Evolutionary conservation across 2,329 filamentous ascomycete species (phyloP), one percentile per base, ranked within the genome.

Genomic region (Diaporthe citrichinensis): DNA sequence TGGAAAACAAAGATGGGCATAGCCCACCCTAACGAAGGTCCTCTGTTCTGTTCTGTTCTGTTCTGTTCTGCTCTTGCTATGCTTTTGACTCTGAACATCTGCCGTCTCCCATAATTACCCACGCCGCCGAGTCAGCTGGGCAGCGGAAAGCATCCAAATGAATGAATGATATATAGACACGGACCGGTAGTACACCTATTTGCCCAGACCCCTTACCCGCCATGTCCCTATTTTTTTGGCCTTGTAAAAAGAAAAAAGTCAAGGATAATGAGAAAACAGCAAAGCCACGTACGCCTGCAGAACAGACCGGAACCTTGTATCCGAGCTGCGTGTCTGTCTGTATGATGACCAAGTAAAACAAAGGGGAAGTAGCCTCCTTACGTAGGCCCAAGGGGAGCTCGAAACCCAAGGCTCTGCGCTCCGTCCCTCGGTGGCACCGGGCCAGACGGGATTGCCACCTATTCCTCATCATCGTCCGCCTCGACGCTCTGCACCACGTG

Each of bases 131-230:
- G 36, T 44, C 61, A 65, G 41, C 17, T 17, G 61, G 25, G 36
- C 17, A 34, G 39, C 15, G 36, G 15, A 72, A 46, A 20, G 17
- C 39, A 53, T 51, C 62, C 55, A 72, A 72, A 67, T 46, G 73
- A 72, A 67, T 75, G 73, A 67, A 75, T 72, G 73, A 71, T 75
- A 75, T 72, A 72, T 65, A 62, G 41, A 71, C 41, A 71, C 51
- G 55, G 58, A 75, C 61, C 57, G 55, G 57, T 67, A 53, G 46
- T 72, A 72, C 58, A 67, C 68, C 49, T 28, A 28, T 72, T 55
- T 28, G 44, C 65, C 62, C 65, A 69, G 49, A 69, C 65, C 46
- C 53, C 53, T 34, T 41, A 39, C 58, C 57, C 44, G 14, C 58
- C 67, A 49, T 25, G n/a, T 36, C 58, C 57, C 68, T 57, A 14